These are phyloP conservation scores for Gymnopus androsaceus DNA, from an alignment of 1,284 basidiomycete species.

Conservation along the genomic window DNA sequence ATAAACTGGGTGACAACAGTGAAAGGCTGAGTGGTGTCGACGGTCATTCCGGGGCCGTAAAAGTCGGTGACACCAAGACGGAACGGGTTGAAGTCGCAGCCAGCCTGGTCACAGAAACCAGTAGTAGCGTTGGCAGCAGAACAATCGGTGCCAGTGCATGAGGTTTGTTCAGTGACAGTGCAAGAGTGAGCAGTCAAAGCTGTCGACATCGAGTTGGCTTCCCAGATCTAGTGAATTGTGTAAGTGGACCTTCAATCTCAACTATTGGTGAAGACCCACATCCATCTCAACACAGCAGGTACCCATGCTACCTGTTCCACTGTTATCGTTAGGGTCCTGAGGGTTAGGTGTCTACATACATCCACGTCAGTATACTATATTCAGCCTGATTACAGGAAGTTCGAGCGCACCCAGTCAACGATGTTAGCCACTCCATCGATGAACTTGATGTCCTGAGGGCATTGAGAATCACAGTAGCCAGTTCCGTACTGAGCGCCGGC, in stretches of 20 bases:
- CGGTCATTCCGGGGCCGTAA: conserved; percentile 46
- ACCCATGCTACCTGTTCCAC: conserved; percentile 46
- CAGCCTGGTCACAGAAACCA: conserved; percentile 52
- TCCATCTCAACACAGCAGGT: conserved; percentile 60
- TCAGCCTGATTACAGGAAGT: too few species aligned
- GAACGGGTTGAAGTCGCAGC: conserved; percentile 64
- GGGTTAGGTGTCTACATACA: too few species aligned
- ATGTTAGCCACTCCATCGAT: conserved; percentile 54
- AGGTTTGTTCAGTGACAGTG: conserved; percentile 36
- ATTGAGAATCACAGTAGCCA: conserved; percentile 57
- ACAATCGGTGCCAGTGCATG: conserved; percentile 44
- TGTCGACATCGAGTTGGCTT: conserved; percentile 50
- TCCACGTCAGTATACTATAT: too few species aligned
- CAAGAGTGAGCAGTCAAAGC: conserved; percentile 48
- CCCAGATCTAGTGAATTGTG: conserved; percentile 40
- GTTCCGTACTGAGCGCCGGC: conserved; percentile 56
- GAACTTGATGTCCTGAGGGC: conserved; percentile 54
- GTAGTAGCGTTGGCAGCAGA: conserved; percentile 38
- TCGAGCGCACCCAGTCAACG: too few species aligned
- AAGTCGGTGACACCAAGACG: conserved; percentile 51
- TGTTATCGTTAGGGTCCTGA: conserved; percentile 46
- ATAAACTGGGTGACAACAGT: conserved; percentile 53
- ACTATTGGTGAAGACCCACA: conserved; percentile 1
- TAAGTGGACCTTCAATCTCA: neutral
- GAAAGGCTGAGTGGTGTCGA: conserved; percentile 49